Evolutionary conservation across 2,329 filamentous ascomycete species (phyloP).

Genomic region (Hypoxylon sp.): DNA sequence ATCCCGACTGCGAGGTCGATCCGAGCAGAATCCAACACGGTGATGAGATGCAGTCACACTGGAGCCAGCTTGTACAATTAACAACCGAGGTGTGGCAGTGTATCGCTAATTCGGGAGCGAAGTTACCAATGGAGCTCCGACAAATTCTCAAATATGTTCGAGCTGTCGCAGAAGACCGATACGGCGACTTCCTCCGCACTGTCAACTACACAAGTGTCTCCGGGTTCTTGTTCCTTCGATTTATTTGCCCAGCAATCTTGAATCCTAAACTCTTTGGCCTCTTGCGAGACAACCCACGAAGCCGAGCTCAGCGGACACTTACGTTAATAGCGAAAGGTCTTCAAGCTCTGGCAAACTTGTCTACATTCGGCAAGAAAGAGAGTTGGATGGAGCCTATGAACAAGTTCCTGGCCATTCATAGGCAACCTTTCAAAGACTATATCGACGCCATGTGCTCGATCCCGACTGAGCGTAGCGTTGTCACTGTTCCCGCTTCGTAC

Average conservation of each 20-base stretch:
- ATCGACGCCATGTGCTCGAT: slow-evolving; percentile 90
- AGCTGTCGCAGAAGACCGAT: slow-evolving; percentile 92
- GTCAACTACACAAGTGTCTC: slow-evolving; percentile 95
- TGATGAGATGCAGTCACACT: slow-evolving; percentile 85
- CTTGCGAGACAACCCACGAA: slow-evolving; percentile 82
- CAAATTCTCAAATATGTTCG: slow-evolving; percentile 91
- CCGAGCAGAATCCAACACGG: slow-evolving; percentile 77
- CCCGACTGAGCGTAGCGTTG: slow-evolving; percentile 74
- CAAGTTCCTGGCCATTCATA: slow-evolving; percentile 79
- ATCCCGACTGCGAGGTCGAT: slow-evolving; percentile 95
- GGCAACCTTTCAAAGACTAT: slow-evolving; percentile 85
- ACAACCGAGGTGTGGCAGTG: slow-evolving; percentile 89
- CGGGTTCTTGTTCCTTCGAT: slow-evolving; percentile 92
- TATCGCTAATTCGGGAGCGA: slow-evolving; percentile 79
- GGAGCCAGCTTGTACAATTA: slow-evolving; percentile 79
- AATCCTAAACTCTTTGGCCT: slow-evolving; percentile 95
- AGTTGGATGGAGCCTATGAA: slow-evolving; percentile 99
- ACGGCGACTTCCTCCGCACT: slow-evolving; percentile 90
- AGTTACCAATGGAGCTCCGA: slow-evolving; percentile 83
- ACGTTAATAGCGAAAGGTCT: slow-evolving; percentile 93
- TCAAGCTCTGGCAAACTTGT: slow-evolving; percentile 90
- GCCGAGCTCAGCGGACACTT: slow-evolving; percentile 85
- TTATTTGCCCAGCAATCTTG: slow-evolving; percentile 95
- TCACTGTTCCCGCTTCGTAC: slow-evolving; percentile 83
- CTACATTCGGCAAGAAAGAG: slow-evolving; percentile 92